A percentile compares a stretch with the other conserved stretches of the same genome.
Evolutionary conservation across 148 eudicot genomes (phyloP).

Genomic region (Polygonum aviculare): DNA sequence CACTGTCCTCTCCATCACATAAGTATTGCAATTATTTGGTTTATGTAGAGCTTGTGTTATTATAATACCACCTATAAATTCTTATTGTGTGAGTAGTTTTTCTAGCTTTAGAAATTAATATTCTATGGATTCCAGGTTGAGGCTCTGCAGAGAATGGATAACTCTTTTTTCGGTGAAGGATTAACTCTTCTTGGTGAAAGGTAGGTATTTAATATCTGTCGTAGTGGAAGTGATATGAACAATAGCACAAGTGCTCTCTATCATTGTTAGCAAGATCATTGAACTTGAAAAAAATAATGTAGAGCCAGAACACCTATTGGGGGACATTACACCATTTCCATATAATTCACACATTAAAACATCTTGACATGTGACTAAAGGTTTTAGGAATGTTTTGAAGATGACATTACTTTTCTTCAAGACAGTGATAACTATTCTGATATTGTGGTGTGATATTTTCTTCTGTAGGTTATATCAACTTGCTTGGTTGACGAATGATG

Average conservation of each 20-base stretch:
- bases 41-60: background rate
- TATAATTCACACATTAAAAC: background rate
- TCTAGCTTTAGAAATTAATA: background rate
- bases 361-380: background rate
- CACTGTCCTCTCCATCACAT: background rate
- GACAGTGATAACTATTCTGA: too few relatives aligned
- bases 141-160: constrained; percentile 47
- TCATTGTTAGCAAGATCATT: background rate
- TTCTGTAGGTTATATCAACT: constrained; percentile 95
- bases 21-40: background rate
- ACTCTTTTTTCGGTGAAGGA: constrained; percentile 74
- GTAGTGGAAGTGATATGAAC: background rate
- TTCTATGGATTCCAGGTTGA: constrained; percentile 34
- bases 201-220: constrained; percentile 17
- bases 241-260: background rate
- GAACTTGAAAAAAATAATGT: background rate
- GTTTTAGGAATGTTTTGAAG: background rate
- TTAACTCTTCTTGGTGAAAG: constrained; percentile 72
- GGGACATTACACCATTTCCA: background rate
- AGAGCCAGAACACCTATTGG: background rate
- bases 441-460: too few relatives aligned
- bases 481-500: constrained; percentile 73
- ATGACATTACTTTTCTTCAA: background rate
- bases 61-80: background rate
- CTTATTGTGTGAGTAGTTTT: background rate